These are phyloP conservation scores for Psidium friedrichsthalianum DNA, from an alignment of 345 rosid species.

Conservation along the genomic window DNA sequence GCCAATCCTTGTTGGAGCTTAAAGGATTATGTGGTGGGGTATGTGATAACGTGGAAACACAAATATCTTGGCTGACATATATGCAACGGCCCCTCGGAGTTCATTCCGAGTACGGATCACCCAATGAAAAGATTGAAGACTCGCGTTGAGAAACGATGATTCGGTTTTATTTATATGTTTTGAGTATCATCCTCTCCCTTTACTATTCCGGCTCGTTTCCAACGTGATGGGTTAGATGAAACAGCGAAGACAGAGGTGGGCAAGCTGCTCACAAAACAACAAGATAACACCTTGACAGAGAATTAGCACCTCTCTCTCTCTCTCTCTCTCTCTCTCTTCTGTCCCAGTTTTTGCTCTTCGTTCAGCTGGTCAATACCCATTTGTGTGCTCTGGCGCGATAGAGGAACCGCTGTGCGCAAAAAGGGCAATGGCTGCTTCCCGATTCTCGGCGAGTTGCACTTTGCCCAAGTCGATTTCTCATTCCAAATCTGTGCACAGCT, in stretches of 20 bases:
- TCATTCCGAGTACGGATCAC: not conserved
- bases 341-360: not conserved
- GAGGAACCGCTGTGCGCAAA: not conserved
- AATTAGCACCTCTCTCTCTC: not conserved
- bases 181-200: not conserved
- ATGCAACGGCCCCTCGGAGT: not conserved
- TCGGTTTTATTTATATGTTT: not conserved
- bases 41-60: not conserved
- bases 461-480: conserved; percentile 5
- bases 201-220: not conserved
- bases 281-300: not conserved
- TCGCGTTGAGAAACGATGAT: not conserved
- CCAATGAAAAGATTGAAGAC: not conserved
- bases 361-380: not conserved
- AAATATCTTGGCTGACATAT: not conserved
- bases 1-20: not conserved
- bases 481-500: not conserved
- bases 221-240: not conserved
- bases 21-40: not conserved
- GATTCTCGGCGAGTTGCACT: conserved; percentile 15
- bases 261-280: not conserved
- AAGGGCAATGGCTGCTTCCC: conserved; percentile 20
- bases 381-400: not conserved
- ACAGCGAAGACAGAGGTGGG: not conserved
- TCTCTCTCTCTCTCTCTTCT: not conserved